Percentiles rank a stretch among this genome's conserved stretches.
These are phyloP conservation scores for Aureobasidium sp. DNA, from an alignment of 2,329 filamentous ascomycete genomes.

Conservation along the genomic window DNA sequence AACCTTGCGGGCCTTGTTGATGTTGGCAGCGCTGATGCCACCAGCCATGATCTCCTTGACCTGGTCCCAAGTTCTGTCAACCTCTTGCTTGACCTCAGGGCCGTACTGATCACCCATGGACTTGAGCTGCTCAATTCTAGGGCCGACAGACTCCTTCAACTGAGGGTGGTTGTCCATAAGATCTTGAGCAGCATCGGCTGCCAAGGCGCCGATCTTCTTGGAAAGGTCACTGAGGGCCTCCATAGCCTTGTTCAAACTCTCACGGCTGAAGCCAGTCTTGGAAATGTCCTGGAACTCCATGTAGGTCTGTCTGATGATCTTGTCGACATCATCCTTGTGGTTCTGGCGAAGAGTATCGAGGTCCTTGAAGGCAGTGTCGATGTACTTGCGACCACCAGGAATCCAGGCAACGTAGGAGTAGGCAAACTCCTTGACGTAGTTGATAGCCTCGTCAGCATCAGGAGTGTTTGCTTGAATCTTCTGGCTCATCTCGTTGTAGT, in stretches of 20 bases:
- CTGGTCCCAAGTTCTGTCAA: conserved; percentile 64
- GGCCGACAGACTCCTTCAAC: conserved; percentile 65
- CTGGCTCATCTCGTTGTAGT: conserved; percentile 54
- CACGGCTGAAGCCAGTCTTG: conserved; percentile 55
- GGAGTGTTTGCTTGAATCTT: conserved; percentile 52
- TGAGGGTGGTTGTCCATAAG: conserved; percentile 68
- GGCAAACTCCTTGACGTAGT: conserved; percentile 58
- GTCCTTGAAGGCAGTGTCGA: conserved; percentile 64
- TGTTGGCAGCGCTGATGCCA: conserved; percentile 53
- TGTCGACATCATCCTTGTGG: conserved; percentile 63
- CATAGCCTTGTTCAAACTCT: conserved; percentile 56
- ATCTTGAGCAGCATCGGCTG: conserved; percentile 56
- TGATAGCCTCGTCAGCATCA: conserved; percentile 56
- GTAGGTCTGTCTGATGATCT: conserved; percentile 62
- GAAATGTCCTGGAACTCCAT: conserved; percentile 57
- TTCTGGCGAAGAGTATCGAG: conserved; percentile 60
- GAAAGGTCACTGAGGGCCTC: conserved; percentile 46
- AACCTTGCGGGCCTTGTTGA: conserved; percentile 50
- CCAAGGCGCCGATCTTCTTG: conserved; percentile 55
- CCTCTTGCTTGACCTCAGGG: conserved; percentile 69
- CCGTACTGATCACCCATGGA: conserved; percentile 62
- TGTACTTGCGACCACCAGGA: conserved; percentile 61
- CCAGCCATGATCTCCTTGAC: conserved; percentile 56
- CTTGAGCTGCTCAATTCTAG: conserved; percentile 62
- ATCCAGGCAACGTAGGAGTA: conserved; percentile 65